Percentiles rank a stretch among this genome's conserved stretches.
These are phyloP conservation scores for Collariella sp. DNA, from an alignment of 495 filamentous ascomycete genomes.

Conservation along the genomic window DNA sequence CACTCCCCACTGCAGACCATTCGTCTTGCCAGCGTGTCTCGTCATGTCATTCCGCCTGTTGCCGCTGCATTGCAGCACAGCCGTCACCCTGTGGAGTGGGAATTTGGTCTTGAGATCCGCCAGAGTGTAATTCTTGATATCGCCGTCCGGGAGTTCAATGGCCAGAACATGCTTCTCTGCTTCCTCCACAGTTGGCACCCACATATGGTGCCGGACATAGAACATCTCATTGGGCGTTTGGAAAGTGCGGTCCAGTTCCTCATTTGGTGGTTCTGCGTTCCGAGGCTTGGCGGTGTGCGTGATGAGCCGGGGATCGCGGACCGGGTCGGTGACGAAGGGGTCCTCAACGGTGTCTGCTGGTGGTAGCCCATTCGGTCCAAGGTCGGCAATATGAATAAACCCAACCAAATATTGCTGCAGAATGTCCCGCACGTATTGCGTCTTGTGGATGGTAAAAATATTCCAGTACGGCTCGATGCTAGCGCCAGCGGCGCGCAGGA, in stretches of 20 bases:
- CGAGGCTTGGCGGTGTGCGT: slow-evolving; percentile 43
- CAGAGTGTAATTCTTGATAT: slow-evolving; percentile 42
- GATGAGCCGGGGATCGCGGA: slow-evolving; percentile 39
- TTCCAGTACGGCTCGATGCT: slow-evolving; percentile 55
- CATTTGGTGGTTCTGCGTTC: slow-evolving; percentile 48
- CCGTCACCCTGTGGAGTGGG: slow-evolving; percentile 46
- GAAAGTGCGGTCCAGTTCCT: slow-evolving; percentile 37
- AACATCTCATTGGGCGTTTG: slow-evolving; percentile 47
- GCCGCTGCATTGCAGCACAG: slow-evolving; percentile 52
- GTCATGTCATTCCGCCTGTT: slow-evolving; percentile 57
- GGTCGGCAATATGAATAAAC: slow-evolving; percentile 41
- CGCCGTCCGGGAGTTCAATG: slow-evolving; percentile 48
- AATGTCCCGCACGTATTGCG: slow-evolving; percentile 48
- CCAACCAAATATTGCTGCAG: slow-evolving; percentile 48
- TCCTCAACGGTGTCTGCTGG: slow-evolving; percentile 42
- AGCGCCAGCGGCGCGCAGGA: slow-evolving; percentile 48
- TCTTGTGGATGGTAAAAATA: slow-evolving; percentile 54
- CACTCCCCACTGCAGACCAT: slow-evolving; percentile 51
- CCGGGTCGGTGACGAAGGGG: slow-evolving; percentile 46
- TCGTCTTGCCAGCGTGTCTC: slow-evolving; percentile 41
- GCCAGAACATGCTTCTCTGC: slow-evolving; percentile 40
- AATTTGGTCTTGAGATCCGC: slow-evolving; percentile 46
- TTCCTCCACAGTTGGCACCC: slow-evolving; percentile 45
- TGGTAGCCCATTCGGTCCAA: slow-evolving; percentile 39
- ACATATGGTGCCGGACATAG: slow-evolving; percentile 56